Evolutionary conservation across 2,329 filamentous ascomycete genomes (phyloP), one percentile per base, ranked within the genome.

Genomic region (Drechmeria coniospora): DNA sequence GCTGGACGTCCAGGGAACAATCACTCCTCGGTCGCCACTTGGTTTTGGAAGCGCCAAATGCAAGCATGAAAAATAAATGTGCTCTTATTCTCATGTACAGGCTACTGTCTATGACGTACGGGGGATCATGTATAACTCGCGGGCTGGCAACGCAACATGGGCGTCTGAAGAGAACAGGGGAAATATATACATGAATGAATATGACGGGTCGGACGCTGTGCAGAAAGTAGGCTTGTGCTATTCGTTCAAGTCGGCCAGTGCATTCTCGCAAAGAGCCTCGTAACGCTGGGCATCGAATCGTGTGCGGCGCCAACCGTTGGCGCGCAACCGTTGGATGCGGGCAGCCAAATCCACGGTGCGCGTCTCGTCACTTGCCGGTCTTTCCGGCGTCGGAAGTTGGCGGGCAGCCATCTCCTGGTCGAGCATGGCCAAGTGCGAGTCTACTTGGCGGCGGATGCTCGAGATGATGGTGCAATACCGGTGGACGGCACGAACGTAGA

Each of bases 251-350:
- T 73, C 68, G 2, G 59, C 57, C 30, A 72, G 46, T 21, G 59
- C 66, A 27, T 50, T 55, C 38, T 65, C 62, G 10, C 64, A 51
- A 7, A 73, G 50, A 13, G 56, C 54, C 42, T 68, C 61, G 40
- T 74, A 73, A 21, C 63, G 55, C 24, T 50, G 45, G 5, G 51
- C 49, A 34, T 74, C 61, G 36, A 74, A 74, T 14, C 68, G 59
- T 37, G 60, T 60, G 16, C 68, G 51, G 40, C 57, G 58, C 68
- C 68, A 73, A 3, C 66, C 66, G 27, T 41, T 54, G n/a, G 57
- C 57, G 13, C 65, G 59, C 8, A 74, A 47, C 8, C 61, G 55
- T 46, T 68, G 63, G 36, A 73, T 70, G 15, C 68, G 57, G 6
- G 61, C 54, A 32, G 56, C 52, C 3, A 68, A 47, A 19, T 67